Evolutionary conservation across 371 early-diverging fungal species (phyloP), one percentile per base, ranked within the genome.

Genomic region (Mucor irregularis): DNA sequence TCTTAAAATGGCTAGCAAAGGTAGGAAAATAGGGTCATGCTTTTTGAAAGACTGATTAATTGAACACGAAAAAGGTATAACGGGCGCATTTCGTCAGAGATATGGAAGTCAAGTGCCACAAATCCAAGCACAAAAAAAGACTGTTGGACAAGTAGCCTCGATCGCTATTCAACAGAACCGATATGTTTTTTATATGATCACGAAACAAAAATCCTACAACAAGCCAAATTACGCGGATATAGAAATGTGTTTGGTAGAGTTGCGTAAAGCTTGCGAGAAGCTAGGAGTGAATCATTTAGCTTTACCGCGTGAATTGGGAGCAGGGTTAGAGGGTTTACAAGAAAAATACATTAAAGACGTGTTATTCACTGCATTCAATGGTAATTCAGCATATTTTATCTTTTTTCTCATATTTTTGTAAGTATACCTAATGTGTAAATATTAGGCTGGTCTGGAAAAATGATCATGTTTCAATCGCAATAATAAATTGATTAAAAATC

Each of bases 371-470:
- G 60, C 52, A 14, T 73, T 73, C 46, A 53, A 62, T 38, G 69
- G 74, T 66, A 62, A 58, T 17, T n/a, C n/a, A n/a, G n/a, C n/a
- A n/a, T n/a, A n/a, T n/a, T n/a, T n/a, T n/a, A n/a, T 19, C 10
- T 2, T 19, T 39, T 39, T 19, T 0, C 10, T 39, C 19, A 21
- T 39, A 7, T 19, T 3, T 37, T 9, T 37, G 16, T n/a, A 37
- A 37, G 16, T 5, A n/a, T 39, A 34, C n/a, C 35, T 19, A 39
- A 21, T 39, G 8, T 21, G 21, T 1, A 21, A 4, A 4, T 19
- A 10, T 25, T 54, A 68, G 69, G 69, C 19, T 68, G 69, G 69
- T 56, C 49, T 33, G 69, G 69, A 35, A 68, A 68, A 54, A 61
- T 68, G 64, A 35, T 61, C 30, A 68, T 68, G 69, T 68, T n/a